A percentile compares a stretch with the other conserved stretches of the same genome.
These are phyloP conservation scores for Prunus yedoensis DNA, from an alignment of 331 rosid species.

Conservation along the genomic window DNA sequence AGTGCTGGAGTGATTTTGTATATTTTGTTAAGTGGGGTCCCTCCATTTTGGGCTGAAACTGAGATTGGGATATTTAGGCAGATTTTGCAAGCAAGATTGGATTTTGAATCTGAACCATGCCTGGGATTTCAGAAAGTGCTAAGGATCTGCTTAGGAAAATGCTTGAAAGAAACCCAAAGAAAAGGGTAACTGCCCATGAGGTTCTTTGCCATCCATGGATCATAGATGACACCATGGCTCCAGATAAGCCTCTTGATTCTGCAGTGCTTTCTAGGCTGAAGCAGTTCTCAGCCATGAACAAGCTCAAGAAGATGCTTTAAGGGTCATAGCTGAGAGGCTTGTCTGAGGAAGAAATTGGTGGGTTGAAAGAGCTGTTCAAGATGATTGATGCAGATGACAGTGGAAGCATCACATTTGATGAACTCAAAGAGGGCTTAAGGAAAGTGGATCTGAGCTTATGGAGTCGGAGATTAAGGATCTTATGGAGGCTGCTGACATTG, in stretches of 20 bases:
- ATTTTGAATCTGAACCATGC: constrained; percentile 47
- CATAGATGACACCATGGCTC: constrained; percentile 45
- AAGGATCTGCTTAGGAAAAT: constrained; percentile 44
- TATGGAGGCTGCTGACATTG: constrained; percentile 51
- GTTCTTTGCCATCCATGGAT: constrained; percentile 55
- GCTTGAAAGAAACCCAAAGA: constrained; percentile 50
- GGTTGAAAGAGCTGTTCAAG: constrained; percentile 47
- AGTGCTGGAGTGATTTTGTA: constrained; percentile 53
- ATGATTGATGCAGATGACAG: constrained; percentile 54
- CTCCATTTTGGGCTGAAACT: constrained; percentile 55
- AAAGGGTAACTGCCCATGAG: constrained; percentile 45
- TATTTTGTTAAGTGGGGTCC: constrained; percentile 49
- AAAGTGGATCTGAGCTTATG: constrained; percentile 48
- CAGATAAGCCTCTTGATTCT: constrained; percentile 49
- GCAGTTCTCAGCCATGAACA: constrained; percentile 55
- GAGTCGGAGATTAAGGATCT: constrained; percentile 53
- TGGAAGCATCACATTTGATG: constrained; percentile 50
- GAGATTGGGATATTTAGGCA: constrained; percentile 52
- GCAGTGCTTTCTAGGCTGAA: constrained; percentile 46
- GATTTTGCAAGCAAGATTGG: constrained; percentile 44
- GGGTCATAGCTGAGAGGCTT: constrained; percentile 52
- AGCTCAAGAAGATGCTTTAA: constrained; percentile 48
- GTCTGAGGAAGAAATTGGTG: constrained; percentile 53
- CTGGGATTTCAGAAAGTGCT: constrained; percentile 42
- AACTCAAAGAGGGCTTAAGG: constrained; percentile 43